These are phyloP conservation scores for Yamadazyma epiphylla DNA, from an alignment of 1,139 yeast species.

Conservation along the genomic window DNA sequence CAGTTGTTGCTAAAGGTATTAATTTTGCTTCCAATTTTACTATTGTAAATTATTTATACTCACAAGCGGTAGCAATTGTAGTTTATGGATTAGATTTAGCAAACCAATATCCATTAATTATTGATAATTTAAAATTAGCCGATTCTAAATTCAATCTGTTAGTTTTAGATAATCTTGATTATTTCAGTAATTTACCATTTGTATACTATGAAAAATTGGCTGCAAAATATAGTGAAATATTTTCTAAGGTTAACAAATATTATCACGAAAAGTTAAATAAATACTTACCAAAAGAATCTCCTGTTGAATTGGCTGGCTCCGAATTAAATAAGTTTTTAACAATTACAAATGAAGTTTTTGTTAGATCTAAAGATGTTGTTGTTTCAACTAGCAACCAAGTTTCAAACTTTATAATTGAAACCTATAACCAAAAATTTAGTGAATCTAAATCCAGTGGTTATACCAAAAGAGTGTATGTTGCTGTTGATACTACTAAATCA, in stretches of 20 bases:
- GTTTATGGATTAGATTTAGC: conserved; percentile 4
- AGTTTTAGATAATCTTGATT: conserved; percentile 22
- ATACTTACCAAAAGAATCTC: conserved; percentile 29
- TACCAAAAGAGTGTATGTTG: conserved; percentile 31
- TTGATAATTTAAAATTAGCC: conserved; percentile 19
- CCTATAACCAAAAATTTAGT: conserved; percentile 32
- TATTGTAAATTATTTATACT: conserved; percentile 18
- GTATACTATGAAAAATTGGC: conserved; percentile 11
- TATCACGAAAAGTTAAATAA: conserved; percentile 30
- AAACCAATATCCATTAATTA: conserved; percentile 17
- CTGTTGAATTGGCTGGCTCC: conserved; percentile 17
- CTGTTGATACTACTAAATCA: conserved; percentile 32
- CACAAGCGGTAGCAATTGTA: conserved; percentile 17
- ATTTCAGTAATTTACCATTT: conserved; percentile 9
- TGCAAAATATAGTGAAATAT: conserved; percentile 2
- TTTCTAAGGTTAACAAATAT: conserved; percentile 18
- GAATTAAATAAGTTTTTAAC: conserved; percentile 27
- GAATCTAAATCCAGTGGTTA: conserved; percentile 13
- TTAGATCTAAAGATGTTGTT: conserved; percentile 24
- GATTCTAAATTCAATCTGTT: conserved; percentile 27
- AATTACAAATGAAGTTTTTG: conserved; percentile 27
- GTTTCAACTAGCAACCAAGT: conserved; percentile 27
- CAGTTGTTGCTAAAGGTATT: conserved; percentile 20
- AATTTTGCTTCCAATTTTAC: conserved; percentile 24
- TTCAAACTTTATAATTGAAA: conserved; percentile 28